Conservation (phyloP, 257 asterid species). For the Ajuga chamaepitys region DNA sequence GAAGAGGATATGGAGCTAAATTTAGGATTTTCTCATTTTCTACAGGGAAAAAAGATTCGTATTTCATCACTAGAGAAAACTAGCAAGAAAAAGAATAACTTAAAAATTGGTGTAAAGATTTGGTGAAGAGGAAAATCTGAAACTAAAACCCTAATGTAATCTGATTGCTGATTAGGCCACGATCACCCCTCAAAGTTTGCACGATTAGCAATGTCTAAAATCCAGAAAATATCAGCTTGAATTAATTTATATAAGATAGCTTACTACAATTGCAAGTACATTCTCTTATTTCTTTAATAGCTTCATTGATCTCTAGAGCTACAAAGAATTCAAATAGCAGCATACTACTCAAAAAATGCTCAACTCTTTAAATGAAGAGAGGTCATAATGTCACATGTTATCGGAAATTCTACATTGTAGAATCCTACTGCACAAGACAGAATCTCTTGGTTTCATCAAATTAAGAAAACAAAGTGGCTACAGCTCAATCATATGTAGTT, state of each 20-base stretch:
- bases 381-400: not conserved
- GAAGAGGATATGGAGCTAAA: not conserved
- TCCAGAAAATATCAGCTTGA: not conserved
- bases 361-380: not conserved
- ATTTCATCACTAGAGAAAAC: not conserved
- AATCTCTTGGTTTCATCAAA: not conserved
- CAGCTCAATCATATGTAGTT: not conserved
- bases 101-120: not conserved
- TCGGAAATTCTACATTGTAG: not conserved
- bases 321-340: too few relatives aligned
- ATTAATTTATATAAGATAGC: not conserved
- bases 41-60: not conserved
- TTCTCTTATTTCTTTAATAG: not conserved
- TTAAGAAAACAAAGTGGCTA: not conserved
- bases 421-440: not conserved
- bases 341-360: not conserved
- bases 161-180: not conserved
- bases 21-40: not conserved
- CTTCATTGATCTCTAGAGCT: not conserved
- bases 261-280: not conserved
- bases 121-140: not conserved
- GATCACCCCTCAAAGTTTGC: not conserved
- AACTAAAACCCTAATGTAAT: not conserved
- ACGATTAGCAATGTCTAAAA: not conserved
- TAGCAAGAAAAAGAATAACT: not conserved